Conservation (phyloP, 768 basidiomycete genomes). For the Artomyces pyxidatus region DNA sequence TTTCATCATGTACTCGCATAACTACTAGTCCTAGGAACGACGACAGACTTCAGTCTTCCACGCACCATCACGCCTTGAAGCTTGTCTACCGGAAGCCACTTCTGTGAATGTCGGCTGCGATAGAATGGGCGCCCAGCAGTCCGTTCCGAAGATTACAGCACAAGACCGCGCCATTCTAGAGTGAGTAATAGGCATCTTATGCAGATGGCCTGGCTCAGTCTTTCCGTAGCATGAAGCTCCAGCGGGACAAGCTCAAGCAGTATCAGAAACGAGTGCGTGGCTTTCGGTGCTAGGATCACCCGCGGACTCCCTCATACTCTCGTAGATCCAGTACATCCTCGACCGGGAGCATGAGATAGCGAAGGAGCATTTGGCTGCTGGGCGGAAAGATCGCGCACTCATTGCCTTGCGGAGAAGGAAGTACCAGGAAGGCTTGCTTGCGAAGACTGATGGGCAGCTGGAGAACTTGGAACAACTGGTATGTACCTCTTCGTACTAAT, state of each 20-base stretch:
- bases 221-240: slow-evolving; percentile 75
- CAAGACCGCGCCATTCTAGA: slow-evolving; percentile 95
- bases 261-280: slow-evolving; percentile 83
- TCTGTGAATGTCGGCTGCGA: background rate
- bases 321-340: slow-evolving; percentile 77
- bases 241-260: slow-evolving; percentile 90
- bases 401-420: slow-evolving; percentile 85
- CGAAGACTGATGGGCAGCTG: slow-evolving; percentile 85
- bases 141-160: slow-evolving; percentile 79
- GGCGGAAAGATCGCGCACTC: slow-evolving; percentile 82
- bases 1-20: too few relatives aligned
- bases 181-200: slow-evolving; percentile 40
- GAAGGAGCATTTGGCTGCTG: slow-evolving; percentile 66
- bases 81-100: background rate
- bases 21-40: too few relatives aligned
- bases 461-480: slow-evolving; percentile 87
- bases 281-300: too few relatives aligned
- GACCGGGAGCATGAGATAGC: slow-evolving; percentile 89
- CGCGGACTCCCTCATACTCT: too few relatives aligned
- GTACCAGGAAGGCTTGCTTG: slow-evolving; percentile 83
- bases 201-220: slow-evolving; percentile 13
- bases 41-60: too few relatives aligned
- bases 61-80: too few relatives aligned
- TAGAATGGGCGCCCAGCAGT: slow-evolving; percentile 64
- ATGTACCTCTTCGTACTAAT: slow-evolving; percentile 22